A percentile compares a stretch with the other conserved stretches of the same genome.
Conservation (phyloP, 78 protist genomes). For the Planoprotostelium fungivorum region DNA sequence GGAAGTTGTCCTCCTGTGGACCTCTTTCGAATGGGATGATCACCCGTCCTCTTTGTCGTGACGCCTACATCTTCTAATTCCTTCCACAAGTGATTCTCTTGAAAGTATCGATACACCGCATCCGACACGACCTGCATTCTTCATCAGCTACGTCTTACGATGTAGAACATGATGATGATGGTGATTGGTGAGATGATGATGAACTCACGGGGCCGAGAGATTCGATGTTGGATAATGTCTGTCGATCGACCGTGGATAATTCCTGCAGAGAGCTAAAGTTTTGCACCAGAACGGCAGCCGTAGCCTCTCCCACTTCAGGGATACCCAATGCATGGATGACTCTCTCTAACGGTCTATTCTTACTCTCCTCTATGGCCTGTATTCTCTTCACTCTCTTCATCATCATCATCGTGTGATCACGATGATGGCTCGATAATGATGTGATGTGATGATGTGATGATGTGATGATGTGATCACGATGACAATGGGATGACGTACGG, state of each 20-base stretch:
- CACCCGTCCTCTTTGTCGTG: too few relatives aligned
- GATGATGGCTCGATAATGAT: too few relatives aligned
- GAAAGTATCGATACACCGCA: too few relatives aligned
- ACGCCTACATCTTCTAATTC: too few relatives aligned
- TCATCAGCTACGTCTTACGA: too few relatives aligned
- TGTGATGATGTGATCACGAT: neutral
- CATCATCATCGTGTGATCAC: too few relatives aligned
- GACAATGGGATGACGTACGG: neutral
- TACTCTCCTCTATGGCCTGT: slow-evolving; percentile 29
- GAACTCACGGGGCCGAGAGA: neutral
- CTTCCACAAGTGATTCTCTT: too few relatives aligned
- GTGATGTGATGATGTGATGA: too few relatives aligned
- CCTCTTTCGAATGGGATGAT: too few relatives aligned
- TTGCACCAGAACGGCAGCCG: slow-evolving; percentile 9
- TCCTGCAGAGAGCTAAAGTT: slow-evolving; percentile 4
- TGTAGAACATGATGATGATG: too few relatives aligned
- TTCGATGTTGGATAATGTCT: neutral
- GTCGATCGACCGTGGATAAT: neutral
- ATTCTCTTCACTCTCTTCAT: too few relatives aligned
- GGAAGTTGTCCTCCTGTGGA: too few relatives aligned
- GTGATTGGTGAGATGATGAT: neutral
- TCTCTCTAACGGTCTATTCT: slow-evolving; percentile 3
- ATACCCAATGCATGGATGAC: slow-evolving; percentile 20
- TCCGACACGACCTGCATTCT: neutral
- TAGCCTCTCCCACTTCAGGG: slow-evolving; percentile 35